Base-by-base conservation (phyloP, 192 early-diverging fungal species). In the Podila horticola region DNA sequence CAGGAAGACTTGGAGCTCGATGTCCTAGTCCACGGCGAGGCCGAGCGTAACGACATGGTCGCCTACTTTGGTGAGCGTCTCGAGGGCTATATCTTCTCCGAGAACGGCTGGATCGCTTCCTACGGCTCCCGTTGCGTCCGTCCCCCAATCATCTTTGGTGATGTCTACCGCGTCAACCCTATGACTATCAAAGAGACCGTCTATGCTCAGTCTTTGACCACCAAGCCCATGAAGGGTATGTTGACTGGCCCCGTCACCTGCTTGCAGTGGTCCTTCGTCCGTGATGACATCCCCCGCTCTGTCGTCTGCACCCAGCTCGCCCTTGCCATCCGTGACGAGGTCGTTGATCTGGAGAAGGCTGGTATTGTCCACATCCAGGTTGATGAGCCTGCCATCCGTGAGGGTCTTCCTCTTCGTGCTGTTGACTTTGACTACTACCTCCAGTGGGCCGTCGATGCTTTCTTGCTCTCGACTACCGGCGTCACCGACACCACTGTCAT, bases 301-400 rank as follows among this genome's bases (percentile, higher is more conserved):
- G 87, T 90, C 63, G 94, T 97, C 58, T 91, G 95, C 72, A 89
- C 87, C 41, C 97, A 99, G 86, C 87, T 99, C 51, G 97, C 95
- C 36, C 88, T 99, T 74, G 97, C 97, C 58, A 92, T 99, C 83
- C 94, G 96, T 79, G 93, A 98, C 71, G 97, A 99, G 89, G 97
- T 99, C 26, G 85, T 88, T 55, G 97, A 99, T 76, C 87, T 99
- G 29, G 98, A 98, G 84, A 82, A 84, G 45, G 97, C 96, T 64
- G 96, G 96, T 12, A 98, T 97, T 84, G 86, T 90, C 66, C 92
- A 92, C 59, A 97, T 99, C 79, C 98, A 99, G 86, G 95, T 99
- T 69, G 98, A 99, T 86, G 98, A 99, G 88, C 97, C 98, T 29
- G 98, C 98, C 70, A 97, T 99, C 82, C 94, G 98, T 86, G 98